A percentile compares a stretch with the other conserved stretches of the same genome.
phyloP scores from a whole-genome alignment of 345 rosid genomes.

The Trapa bicornis region DNA sequence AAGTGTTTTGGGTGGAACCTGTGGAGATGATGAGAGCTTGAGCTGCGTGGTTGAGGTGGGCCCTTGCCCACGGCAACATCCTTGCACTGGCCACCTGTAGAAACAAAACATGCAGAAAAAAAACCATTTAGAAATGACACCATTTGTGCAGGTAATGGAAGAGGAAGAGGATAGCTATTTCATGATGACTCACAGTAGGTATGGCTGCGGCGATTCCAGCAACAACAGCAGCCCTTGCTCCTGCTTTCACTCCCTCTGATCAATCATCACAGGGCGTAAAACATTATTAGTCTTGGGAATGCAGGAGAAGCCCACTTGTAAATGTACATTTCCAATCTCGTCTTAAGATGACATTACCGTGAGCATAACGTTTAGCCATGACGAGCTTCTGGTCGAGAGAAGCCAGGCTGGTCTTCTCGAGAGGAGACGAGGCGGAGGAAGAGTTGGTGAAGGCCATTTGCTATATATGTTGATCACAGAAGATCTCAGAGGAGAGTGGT shows the following conservation, averaged over 20 bases:
- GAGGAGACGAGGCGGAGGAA: conserved; percentile 29
- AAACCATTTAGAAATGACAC: too few species aligned
- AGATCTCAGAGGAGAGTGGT: too few species aligned
- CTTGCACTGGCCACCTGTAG: conserved; percentile 54
- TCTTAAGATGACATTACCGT: conserved; percentile 16
- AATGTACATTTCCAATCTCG: too few species aligned
- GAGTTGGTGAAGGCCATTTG: conserved; percentile 31
- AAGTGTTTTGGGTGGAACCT: conserved; percentile 12
- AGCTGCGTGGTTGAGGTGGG: conserved; percentile 76
- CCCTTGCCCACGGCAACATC: conserved; percentile 81
- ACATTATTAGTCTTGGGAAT: not conserved
- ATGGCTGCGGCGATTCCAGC: conserved; percentile 59
- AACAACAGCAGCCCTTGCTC: conserved; percentile 75
- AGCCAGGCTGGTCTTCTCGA: conserved; percentile 30
- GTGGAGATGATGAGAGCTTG: conserved; percentile 87
- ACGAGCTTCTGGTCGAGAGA: conserved; percentile 48
- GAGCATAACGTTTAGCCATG: conserved; percentile 52
- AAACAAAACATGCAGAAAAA: not conserved
- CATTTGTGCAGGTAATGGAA: too few species aligned
- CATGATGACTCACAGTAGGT: conserved; percentile 45
- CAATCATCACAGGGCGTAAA: conserved; percentile 4
- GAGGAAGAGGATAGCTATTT: too few species aligned
- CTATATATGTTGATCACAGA: too few species aligned
- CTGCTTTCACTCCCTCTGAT: conserved; percentile 72
- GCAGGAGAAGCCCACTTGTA: not conserved